Conservation (phyloP, 148 eudicot species). For the Silene latifolia region DNA sequence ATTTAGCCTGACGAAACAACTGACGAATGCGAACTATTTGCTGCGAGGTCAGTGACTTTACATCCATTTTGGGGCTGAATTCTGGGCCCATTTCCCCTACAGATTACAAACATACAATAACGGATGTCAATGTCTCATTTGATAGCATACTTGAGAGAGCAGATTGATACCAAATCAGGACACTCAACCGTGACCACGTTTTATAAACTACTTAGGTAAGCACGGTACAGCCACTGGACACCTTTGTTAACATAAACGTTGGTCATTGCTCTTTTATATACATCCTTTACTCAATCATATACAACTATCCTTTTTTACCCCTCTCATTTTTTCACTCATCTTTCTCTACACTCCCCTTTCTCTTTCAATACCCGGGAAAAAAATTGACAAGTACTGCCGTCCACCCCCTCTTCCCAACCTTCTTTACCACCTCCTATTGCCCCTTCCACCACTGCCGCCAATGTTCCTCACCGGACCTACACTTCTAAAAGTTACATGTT, state of each 20-base stretch:
- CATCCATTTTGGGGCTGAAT: slow-evolving; percentile 77
- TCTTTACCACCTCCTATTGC: too few relatives aligned
- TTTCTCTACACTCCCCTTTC: too few relatives aligned
- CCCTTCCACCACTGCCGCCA: too few relatives aligned
- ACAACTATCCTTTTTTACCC: too few relatives aligned
- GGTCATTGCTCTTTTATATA: too few relatives aligned
- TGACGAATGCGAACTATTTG: slow-evolving; percentile 97
- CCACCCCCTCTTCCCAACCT: too few relatives aligned
- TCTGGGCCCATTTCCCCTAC: slow-evolving; percentile 97
- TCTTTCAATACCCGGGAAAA: too few relatives aligned
- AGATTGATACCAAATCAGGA: neutral
- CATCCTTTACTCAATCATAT: too few relatives aligned
- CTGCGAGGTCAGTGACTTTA: slow-evolving; percentile 85
- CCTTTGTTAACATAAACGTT: slow-evolving; percentile 2
- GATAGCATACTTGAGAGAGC: neutral
- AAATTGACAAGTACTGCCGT: too few relatives aligned
- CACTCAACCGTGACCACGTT: neutral
- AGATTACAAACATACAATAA: slow-evolving; percentile 24
- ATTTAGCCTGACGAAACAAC: slow-evolving; percentile 98
- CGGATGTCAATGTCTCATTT: neutral
- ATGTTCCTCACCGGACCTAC: too few relatives aligned
- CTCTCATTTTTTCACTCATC: too few relatives aligned
- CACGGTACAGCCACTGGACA: neutral
- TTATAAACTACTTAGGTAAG: slow-evolving; percentile 5
- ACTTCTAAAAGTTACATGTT: too few relatives aligned